Conservation (phyloP, 345 rosid genomes). For the Dovyalis caffra region DNA sequence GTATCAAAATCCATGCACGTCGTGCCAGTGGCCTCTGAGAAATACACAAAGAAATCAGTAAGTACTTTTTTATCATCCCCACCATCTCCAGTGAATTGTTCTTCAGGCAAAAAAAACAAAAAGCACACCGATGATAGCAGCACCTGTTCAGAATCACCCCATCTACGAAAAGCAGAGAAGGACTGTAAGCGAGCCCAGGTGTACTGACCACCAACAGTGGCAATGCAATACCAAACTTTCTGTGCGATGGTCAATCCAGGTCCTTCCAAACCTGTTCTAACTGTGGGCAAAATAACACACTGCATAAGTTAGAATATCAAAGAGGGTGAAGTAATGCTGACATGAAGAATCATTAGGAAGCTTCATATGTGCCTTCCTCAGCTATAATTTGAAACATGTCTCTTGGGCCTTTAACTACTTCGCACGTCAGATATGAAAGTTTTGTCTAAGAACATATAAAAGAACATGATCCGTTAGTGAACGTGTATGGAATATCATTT, state of each 20-base stretch:
- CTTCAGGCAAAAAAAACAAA: background rate
- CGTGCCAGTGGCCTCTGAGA: conserved; percentile 82
- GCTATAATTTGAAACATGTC: background rate
- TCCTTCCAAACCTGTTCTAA: conserved; percentile 93
- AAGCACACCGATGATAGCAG: background rate
- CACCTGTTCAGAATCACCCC: conserved; percentile 98
- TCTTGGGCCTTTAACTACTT: background rate
- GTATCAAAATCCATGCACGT: conserved; percentile 73
- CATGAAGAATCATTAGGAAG: background rate
- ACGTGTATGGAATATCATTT: background rate
- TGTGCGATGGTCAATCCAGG: conserved; percentile 84
- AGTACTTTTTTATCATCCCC: background rate
- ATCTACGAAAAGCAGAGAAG: conserved; percentile 93
- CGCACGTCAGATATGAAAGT: background rate
- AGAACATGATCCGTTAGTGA: background rate
- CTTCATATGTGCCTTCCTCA: background rate
- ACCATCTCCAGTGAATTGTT: background rate
- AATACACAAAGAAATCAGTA: conserved; percentile 13
- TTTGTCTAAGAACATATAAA: background rate
- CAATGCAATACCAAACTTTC: conserved; percentile 87
- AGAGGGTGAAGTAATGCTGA: background rate
- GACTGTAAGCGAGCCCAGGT: conserved; percentile 86
- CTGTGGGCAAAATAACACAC: conserved; percentile 36
- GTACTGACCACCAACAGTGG: conserved; percentile 94
- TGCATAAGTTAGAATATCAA: background rate